Base-by-base conservation (phyloP, 1,284 basidiomycete genomes). In the Rhodotorula sp. region DNA sequence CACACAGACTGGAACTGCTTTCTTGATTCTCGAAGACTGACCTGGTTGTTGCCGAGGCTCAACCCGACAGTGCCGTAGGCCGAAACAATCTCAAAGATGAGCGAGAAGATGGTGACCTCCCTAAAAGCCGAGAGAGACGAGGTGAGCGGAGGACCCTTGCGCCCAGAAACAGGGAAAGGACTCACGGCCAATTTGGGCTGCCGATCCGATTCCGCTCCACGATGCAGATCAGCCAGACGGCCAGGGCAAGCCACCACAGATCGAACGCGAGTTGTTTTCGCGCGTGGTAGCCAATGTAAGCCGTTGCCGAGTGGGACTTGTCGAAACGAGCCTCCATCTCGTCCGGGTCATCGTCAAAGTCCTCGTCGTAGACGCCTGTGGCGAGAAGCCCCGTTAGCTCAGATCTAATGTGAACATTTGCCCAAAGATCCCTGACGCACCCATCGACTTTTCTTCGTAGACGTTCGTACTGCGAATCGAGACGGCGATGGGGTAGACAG, bases 391-490 rank as follows among this genome's bases (percentile, higher is more conserved):
- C 8, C 48, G 26, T 56, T 5, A 66, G 64, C 5, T n/a, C 31
- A 43, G 38, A 15, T 28, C 0, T 1, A 26, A 12, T 26, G 15
- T 14, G n/a, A 18, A 14, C 12, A 26, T 6, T n/a, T 4, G 2
- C 18, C 5, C 14, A 57, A 19, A 0, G 19, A 31, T 12, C 3
- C n/a, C 26, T 34, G 38, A 57, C 67, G 28, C 26, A 69, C 68
- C 72, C 62, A 79, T 75, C 3, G 73, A 69, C 70, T 87, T 87
- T n/a, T 97, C 94, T 80, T 99, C 95, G 81, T 97, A 98, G 1
- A 98, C 95, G 80, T 98, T 98, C 28, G 95, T 97, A n/a, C 91
- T 88, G n/a, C 95, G 90, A 16, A 99, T 92, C 76, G 89, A 89
- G 66, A 87, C 79, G 26, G 85, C 85, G 56, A 86, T 83, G 18